Base-by-base conservation (phyloP, 2,329 filamentous ascomycete genomes). In the Sarocladiaceae sp. region DNA sequence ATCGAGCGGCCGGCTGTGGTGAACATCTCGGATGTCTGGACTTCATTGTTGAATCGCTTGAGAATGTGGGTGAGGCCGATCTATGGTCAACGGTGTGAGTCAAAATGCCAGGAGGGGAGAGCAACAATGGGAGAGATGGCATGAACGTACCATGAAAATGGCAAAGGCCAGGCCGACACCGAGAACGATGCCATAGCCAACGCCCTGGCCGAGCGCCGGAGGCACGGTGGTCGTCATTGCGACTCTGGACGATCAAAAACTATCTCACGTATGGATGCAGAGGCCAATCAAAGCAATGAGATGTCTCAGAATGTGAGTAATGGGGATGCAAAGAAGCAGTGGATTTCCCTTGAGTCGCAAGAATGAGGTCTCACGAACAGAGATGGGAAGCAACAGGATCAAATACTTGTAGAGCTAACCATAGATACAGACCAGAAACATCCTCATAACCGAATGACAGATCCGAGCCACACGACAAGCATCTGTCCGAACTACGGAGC, bases 1-100 rank as follows among this genome's bases (percentile, higher is more conserved):
- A 96, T 89, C 1, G 88, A 91, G 56, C 92, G 79, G 17, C 90
- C 90, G 48, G 91, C 91, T 0, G 91, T 96, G 57, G 81, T 91
- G 76, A 96, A 96, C 82, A 91, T 94, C 71, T 96, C 91, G 0
- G 88, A 92, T 0, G 92, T 96, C 67, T 96, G 90, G 3, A 92
- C 74, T 66, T 94, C 90, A 48, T 68, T 66, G 59, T 71, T 72
- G 60, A 70, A 82, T 64, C 83, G 74, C 62, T 84, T 86, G 53
- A 89, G 71, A 25, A 87, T 77, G 67, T 84, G 86, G 2, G 85
- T 89, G n/a, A 84, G 84, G 51, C 82, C 70, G 61, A 88, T 88
- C 70, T 66, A 50, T 26, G 40, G 17, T 26, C 22, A 23, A 12
- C 3, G 23, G 23, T 44, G 40, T 44, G 3, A 44, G 40, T 28